Evolutionary conservation across 169 alveolate genomes (phyloP).

Genomic region (Condylostoma magnum): DNA sequence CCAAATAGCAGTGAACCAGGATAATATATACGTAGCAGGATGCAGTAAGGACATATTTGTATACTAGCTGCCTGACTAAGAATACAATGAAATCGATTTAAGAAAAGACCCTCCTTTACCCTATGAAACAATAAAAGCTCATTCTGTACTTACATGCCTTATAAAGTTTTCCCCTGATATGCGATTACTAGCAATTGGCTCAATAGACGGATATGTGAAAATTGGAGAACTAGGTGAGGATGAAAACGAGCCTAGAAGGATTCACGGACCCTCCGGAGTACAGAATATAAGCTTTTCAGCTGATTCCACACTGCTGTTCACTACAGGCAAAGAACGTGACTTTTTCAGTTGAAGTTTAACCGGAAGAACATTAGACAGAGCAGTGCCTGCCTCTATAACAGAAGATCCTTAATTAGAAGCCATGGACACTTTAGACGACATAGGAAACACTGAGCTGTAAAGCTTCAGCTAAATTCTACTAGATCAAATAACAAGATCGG

Average conservation of each 20-base stretch:
- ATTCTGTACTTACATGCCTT: slow-evolving; percentile 1
- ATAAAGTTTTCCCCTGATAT: slow-evolving; percentile 30
- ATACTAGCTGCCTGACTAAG: slow-evolving; percentile 49
- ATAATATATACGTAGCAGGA: slow-evolving; percentile 49
- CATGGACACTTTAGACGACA: slow-evolving; percentile 33
- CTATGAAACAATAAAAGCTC: slow-evolving; percentile 67
- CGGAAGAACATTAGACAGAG: slow-evolving; percentile 43
- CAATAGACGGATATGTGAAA: slow-evolving; percentile 68
- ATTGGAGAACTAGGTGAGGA: slow-evolving; percentile 46
- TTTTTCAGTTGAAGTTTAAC: slow-evolving; percentile 63
- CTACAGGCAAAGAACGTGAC: slow-evolving; percentile 73
- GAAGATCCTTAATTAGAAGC: slow-evolving; percentile 29
- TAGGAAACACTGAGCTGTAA: slow-evolving; percentile 42
- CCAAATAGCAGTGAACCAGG: slow-evolving; percentile 43
- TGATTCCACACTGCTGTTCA: slow-evolving; percentile 49
- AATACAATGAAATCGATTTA: slow-evolving; percentile 45
- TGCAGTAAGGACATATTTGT: slow-evolving; percentile 48
- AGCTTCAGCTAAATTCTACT: slow-evolving; percentile 46
- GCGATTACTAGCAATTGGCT: slow-evolving; percentile 53
- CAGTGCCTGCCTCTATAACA: slow-evolving; percentile 24
- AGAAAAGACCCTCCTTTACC: slow-evolving; percentile 50
- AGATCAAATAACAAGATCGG: slow-evolving; percentile 38
- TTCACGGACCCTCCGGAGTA: slow-evolving; percentile 68
- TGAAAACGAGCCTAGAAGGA: slow-evolving; percentile 34
- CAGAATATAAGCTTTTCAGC: slow-evolving; percentile 56